Percentiles rank a stretch among this genome's conserved stretches.
Evolutionary conservation across 352 stramenopile genomes (phyloP).

Genomic region (Elongisporangium undulatum): DNA sequence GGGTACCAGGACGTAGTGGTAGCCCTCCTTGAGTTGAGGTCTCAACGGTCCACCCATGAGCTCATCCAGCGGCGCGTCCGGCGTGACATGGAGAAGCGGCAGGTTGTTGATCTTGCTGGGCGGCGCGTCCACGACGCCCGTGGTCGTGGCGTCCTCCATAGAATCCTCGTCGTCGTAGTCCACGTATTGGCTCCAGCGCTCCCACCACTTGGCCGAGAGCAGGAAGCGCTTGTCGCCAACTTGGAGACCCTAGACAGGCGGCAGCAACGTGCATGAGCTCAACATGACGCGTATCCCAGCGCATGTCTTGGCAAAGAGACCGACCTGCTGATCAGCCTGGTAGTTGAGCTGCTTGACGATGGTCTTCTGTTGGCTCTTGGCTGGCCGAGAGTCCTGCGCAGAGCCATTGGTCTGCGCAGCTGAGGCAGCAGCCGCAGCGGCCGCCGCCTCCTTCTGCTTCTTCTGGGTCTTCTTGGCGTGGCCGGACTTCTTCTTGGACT

Average conservation of each 20-base stretch:
- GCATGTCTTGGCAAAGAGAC: background rate
- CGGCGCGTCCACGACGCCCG: constrained; percentile 9
- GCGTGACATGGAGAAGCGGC: constrained; percentile 47
- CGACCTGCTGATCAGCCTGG: constrained; percentile 52
- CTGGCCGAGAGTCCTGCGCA: background rate
- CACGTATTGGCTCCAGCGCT: constrained; percentile 73
- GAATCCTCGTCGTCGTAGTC: constrained; percentile 36
- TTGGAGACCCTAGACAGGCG: constrained; percentile 38
- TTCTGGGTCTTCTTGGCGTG: constrained; percentile 41
- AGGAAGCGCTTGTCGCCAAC: constrained; percentile 77
- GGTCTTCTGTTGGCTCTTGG: constrained; percentile 28
- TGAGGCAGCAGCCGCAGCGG: background rate
- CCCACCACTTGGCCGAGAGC: constrained; percentile 78
- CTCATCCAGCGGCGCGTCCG: constrained; percentile 44
- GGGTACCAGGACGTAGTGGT: constrained; percentile 70
- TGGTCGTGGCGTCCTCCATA: background rate
- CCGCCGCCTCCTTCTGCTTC: constrained; percentile 36
- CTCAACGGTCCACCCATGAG: constrained; percentile 63
- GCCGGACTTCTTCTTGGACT: constrained; percentile 39
- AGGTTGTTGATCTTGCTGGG: constrained; percentile 64
- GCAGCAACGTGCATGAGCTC: background rate
- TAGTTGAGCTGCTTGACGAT: constrained; percentile 54
- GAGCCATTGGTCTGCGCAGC: constrained; percentile 1
- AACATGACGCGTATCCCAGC: background rate
- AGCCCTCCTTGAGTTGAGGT: constrained; percentile 64